These are phyloP conservation scores for Podochytrium sp. DNA, from an alignment of 192 early-diverging fungal genomes.

Conservation along the genomic window DNA sequence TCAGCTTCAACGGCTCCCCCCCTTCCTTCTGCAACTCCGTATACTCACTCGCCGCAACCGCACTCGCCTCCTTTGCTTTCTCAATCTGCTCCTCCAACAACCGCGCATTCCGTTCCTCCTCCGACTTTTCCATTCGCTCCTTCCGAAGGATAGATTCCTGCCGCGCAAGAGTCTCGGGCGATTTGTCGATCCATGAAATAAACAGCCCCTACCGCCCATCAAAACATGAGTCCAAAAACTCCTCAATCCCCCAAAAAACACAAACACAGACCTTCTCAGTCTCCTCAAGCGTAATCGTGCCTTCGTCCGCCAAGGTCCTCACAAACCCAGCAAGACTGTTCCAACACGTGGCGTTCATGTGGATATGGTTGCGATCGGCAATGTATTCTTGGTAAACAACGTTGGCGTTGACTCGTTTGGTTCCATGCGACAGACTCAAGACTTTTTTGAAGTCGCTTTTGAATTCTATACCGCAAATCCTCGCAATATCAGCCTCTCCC, in stretches of 20 bases:
- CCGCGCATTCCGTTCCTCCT: conserved; percentile 82
- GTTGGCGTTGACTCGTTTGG: conserved; percentile 82
- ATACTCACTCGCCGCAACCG: conserved; percentile 17
- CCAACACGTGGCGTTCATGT: conserved; percentile 98
- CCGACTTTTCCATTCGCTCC: conserved; percentile 79
- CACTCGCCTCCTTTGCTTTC: conserved; percentile 61
- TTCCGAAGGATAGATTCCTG: conserved; percentile 79
- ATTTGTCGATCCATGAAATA: conserved; percentile 89
- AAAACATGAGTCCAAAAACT: neutral
- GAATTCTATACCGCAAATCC: conserved; percentile 83
- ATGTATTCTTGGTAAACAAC: conserved; percentile 97
- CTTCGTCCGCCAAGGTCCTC: conserved; percentile 80
- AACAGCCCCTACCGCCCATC: conserved; percentile 41
- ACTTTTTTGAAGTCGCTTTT: conserved; percentile 81
- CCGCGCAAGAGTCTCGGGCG: conserved; percentile 82
- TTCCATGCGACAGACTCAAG: conserved; percentile 20
- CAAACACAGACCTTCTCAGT: conserved; percentile 70
- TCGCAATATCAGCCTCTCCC: conserved; percentile 74
- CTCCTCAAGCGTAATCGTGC: conserved; percentile 85
- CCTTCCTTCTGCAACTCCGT: conserved; percentile 71
- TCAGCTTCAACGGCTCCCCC: conserved; percentile 76
- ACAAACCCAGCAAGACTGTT: conserved; percentile 86
- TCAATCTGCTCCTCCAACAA: conserved; percentile 84
- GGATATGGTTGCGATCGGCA: conserved; percentile 84
- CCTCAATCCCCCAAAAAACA: neutral